Base-by-base conservation (phyloP, 441 rosid genomes). In the Pelargonium myrrhifolium region DNA sequence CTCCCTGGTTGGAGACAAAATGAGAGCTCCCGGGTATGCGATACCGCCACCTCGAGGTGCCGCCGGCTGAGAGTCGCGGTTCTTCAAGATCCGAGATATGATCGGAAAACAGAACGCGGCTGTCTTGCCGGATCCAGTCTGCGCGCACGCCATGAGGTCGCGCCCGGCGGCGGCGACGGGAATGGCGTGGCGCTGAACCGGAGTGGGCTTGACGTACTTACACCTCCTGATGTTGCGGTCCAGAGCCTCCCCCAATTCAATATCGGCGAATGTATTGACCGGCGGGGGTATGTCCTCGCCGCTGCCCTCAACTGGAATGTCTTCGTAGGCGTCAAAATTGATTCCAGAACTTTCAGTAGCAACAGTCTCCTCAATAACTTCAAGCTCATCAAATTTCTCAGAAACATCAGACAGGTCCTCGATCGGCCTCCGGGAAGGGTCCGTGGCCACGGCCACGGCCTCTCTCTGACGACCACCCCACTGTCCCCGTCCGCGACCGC, bases 131-230 rank as follows among this genome's bases (percentile, higher is more conserved):
- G 83, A 82, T 22, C 89, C 86, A 2, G 89, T 85, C 72, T 85
- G 89, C 0, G 86, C 86, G 65, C 85, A 81, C 39, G 86, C 89
- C 89, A 85, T 85, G 68, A 85, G 75, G 69, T 85, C 89, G 40
- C 86, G 72, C 3, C 89, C 86, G 9, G 82, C 82, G 26, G 83
- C 45, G 2, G 73, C 77, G 14, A 81, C 77, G 18, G 89, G 89
- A 10, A 85, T 82, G 15, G 89, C 89, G 20, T 85, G 81, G 15
- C 78, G 81, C 76, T 85, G 89, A 3, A 85, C 56, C 9, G 86
- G 89, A 58, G 84, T 85, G 4, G 86, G 89, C 70, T 78, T 79
- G 56, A 71, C 73, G 72, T 83, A 85, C 70, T 72, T 79, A 42
- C 86, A 83, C 73, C 85, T 69, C 65, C 20, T 47, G 14, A 85